Conservation (phyloP, 805 yeast species). For the Pichia membranifaciens region DNA sequence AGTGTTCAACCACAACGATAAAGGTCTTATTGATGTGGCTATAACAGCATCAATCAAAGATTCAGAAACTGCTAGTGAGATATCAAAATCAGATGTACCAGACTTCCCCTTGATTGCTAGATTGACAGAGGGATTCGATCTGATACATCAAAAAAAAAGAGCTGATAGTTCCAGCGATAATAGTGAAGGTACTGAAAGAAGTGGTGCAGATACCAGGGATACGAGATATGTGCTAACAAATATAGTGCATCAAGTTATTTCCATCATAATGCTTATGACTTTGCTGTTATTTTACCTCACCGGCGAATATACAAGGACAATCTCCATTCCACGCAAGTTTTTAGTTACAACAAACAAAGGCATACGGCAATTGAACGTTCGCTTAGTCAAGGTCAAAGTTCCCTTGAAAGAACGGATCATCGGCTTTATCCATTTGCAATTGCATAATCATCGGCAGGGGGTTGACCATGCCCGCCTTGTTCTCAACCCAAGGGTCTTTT, state of each 20-base stretch:
- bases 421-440: not conserved
- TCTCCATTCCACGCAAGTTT: constrained; percentile 74
- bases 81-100: too few species aligned
- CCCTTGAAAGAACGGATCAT: constrained; percentile 8
- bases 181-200: too few species aligned
- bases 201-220: not conserved
- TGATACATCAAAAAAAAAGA: too few species aligned
- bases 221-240: constrained; percentile 29
- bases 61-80: too few species aligned
- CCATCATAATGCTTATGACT: constrained; percentile 60
- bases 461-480: constrained; percentile 75
- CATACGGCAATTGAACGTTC: constrained; percentile 70
- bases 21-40: too few species aligned
- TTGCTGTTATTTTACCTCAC: constrained; percentile 73
- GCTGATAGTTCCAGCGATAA: too few species aligned
- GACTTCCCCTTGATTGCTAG: too few species aligned
- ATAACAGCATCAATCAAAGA: too few species aligned
- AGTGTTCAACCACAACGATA: too few species aligned
- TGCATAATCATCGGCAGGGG: constrained; percentile 52
- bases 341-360: constrained; percentile 85
- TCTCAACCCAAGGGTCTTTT: constrained; percentile 74
- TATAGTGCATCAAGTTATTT: constrained; percentile 45
- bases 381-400: constrained; percentile 58
- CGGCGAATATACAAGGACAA: constrained; percentile 85
- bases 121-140: too few species aligned